Evolutionary conservation across 257 asterid genomes (phyloP).

Genomic region (Eucommia ulmoides): DNA sequence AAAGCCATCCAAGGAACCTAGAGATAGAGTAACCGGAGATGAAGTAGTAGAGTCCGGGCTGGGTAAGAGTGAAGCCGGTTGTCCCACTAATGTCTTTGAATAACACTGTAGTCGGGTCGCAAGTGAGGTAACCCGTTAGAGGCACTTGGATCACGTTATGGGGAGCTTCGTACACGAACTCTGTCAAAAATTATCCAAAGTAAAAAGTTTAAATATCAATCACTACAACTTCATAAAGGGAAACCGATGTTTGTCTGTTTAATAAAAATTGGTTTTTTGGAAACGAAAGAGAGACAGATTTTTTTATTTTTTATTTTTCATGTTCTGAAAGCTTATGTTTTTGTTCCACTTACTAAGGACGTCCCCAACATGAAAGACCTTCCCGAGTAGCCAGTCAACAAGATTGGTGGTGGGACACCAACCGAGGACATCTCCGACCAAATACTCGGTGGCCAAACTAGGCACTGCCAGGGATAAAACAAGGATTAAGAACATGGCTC

Average conservation of each 20-base stretch:
- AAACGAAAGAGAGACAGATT: too few species aligned
- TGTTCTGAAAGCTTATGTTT: too few species aligned
- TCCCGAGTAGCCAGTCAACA: neutral
- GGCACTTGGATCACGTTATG: neutral
- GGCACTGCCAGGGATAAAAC: neutral
- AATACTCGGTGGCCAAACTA: neutral
- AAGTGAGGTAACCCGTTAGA: neutral
- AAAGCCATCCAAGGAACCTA: too few species aligned
- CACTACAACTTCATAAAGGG: neutral
- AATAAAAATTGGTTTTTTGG: neutral
- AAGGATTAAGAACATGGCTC: neutral
- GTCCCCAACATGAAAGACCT: neutral
- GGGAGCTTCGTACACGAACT: neutral
- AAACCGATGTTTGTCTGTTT: neutral
- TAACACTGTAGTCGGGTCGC: neutral
- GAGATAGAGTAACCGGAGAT: conserved; percentile 17
- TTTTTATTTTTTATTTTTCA: too few species aligned
- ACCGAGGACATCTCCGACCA: neutral
- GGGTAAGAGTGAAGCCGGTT: conserved; percentile 16
- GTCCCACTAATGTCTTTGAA: neutral
- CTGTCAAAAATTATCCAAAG: neutral
- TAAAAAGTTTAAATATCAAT: neutral
- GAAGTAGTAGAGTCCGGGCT: conserved; percentile 18
- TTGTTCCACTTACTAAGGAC: neutral
- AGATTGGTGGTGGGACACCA: neutral